These are phyloP conservation scores for Xylaria flabelliformis DNA, from an alignment of 495 filamentous ascomycete genomes.

Conservation along the genomic window DNA sequence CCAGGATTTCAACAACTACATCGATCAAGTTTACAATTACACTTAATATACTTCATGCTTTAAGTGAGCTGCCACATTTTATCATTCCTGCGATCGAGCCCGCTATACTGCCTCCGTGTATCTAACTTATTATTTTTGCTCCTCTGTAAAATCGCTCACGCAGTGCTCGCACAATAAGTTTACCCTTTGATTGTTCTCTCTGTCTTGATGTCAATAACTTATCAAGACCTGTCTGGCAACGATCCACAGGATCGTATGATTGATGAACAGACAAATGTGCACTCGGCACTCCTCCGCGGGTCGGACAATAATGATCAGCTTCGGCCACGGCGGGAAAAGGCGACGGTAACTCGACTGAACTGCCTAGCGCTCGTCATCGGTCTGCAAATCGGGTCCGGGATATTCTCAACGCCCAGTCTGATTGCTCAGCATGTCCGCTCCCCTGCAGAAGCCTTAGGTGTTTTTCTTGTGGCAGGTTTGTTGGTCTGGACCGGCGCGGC, in stretches of 20 bases:
- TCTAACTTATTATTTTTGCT: neutral
- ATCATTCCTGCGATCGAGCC: neutral
- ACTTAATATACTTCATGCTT: neutral
- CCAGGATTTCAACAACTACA: constrained; percentile 2
- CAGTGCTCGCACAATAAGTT: neutral
- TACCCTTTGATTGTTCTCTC: neutral
- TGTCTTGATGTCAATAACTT: constrained; percentile 2
- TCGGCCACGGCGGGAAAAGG: neutral
- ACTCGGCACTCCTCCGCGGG: constrained; percentile 14
- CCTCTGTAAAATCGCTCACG: neutral
- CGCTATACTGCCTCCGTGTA: neutral
- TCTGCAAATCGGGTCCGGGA: constrained; percentile 53
- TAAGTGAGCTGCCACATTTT: neutral
- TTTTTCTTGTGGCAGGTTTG: constrained; percentile 52
- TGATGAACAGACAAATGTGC: constrained; percentile 11
- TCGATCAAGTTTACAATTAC: neutral
- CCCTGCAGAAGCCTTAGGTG: constrained; percentile 36
- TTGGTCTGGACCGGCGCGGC: constrained; percentile 54
- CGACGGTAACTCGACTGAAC: constrained; percentile 28
- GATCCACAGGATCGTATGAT: neutral
- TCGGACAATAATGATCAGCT: constrained; percentile 11
- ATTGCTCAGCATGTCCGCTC: constrained; percentile 45
- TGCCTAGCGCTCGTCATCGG: constrained; percentile 46
- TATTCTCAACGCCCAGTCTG: constrained; percentile 49
- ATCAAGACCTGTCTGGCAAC: neutral